phyloP scores from a whole-genome alignment of 2,329 filamentous ascomycete species.

The Aureobasidium sp. region DNA sequence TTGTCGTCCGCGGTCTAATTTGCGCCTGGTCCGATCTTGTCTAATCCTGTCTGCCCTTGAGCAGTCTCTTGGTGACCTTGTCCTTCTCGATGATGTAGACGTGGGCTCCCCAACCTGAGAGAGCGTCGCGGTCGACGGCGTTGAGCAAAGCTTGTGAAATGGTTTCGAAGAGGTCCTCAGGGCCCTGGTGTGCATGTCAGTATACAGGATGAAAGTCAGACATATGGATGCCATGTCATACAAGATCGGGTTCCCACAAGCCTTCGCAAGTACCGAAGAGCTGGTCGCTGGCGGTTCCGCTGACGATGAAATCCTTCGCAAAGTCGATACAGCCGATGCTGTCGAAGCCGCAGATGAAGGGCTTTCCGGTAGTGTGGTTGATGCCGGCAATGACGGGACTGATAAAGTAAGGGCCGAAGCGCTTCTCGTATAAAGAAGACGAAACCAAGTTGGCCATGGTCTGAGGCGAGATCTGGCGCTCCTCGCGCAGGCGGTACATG shows the following conservation, averaged over 20 bases:
- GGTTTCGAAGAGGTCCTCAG: constrained; percentile 96
- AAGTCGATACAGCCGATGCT: constrained; percentile 99
- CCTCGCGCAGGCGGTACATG: constrained; percentile 98
- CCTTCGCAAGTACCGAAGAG: constrained; percentile 98
- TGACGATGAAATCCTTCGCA: constrained; percentile 98
- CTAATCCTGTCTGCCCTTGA: constrained; percentile 90
- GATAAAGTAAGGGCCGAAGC: constrained; percentile 96
- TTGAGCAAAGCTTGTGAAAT: constrained; percentile 94
- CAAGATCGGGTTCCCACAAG: constrained; percentile 94
- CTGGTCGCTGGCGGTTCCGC: constrained; percentile 92
- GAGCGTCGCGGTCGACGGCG: constrained; percentile 90
- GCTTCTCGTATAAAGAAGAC: constrained; percentile 83
- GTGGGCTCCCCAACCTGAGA: constrained; percentile 96
- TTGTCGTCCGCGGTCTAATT: not conserved
- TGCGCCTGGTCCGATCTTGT: not conserved
- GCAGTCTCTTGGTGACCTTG: constrained; percentile 97
- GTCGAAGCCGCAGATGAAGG: constrained; percentile 98
- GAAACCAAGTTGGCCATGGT: constrained; percentile 96
- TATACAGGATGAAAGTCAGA: not conserved
- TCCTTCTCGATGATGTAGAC: constrained; percentile 99
- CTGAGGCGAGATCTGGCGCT: constrained; percentile 87
- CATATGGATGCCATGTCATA: constrained; percentile 40
- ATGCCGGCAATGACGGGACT: constrained; percentile 90
- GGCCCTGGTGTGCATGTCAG: constrained; percentile 50
- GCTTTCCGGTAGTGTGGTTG: constrained; percentile 86